Evolutionary conservation across 164 flowering plant genomes (phyloP), one percentile per base, ranked within the genome.

Genomic region (Dillenia suffruticosa): DNA sequence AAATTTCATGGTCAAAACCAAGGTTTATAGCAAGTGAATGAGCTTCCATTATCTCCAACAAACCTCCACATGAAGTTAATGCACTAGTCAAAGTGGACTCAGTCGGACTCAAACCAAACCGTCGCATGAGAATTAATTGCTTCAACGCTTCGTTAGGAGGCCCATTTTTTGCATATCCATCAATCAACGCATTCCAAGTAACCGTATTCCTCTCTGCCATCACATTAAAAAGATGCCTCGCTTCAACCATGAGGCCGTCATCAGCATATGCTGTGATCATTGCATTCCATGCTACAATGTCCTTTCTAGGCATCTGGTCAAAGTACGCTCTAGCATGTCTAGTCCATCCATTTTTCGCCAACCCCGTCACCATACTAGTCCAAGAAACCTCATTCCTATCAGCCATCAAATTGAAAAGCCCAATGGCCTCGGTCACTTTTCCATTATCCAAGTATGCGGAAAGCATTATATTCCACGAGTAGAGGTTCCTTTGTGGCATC

Each of bases 221-320:
- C 49, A 54, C 64, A 45, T 61, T 55, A 54, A 84, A 87, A 54
- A 83, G 82, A 62, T 74, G 66, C 40, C 43, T 57, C 49, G 87
- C 89, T 68, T 82, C 77, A 19, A n/a, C 51, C 72, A 81, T 68
- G 22, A 55, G 69, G 4, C 79, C 84, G 43, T 75, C 71, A 51
- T 72, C 72, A 2, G 68, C 68, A 61, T 84, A 84, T 7, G 77
- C 77, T 13, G 83, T 73, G 62, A 84, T 75, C 88, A 87, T 82
- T 3, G 92, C 87, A 66, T 80, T 82, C 87, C 86, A 87, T 10
- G 88, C 83, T 9, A 83, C 79, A 1, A 76, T 53, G 53, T 84
- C 92, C 61, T 74, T 82, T 16, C 51, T 53, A 0, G 84, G 88
- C 86, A 84, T 84, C 56, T 57, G 68, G 58, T 82, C 75, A 61